Evolutionary conservation across 139 green algal genomes (phyloP), one percentile per base, ranked within the genome.

Genomic region (Picochlorum sp.): DNA sequence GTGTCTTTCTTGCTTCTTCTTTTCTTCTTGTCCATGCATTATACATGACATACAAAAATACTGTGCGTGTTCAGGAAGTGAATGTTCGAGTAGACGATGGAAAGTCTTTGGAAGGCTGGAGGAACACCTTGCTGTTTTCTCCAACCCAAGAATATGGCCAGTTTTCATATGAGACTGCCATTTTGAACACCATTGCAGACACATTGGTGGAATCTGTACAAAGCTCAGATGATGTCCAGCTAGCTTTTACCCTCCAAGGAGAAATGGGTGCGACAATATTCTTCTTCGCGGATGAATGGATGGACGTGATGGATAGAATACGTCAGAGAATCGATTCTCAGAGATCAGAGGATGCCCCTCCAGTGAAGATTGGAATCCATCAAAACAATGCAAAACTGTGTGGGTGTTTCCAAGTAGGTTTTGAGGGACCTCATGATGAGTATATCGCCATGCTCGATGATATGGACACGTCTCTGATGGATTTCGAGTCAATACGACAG

Each of bases 71-170:
- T 38, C 68, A 23, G 41, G 34, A 28, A 3, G 45, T 74, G 23
- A 62, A 67, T 45, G 45, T 60, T 16, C 60, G 61, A 21, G 59
- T 74, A 8, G 70, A 77, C 49, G 70, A 77, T 63, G 63, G 57
- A 28, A 50, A 16, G 14, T 24, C 45, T 18, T 54, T 65, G 30
- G 73, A 74, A 11, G 76, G 66, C 20, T 84, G 77, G 77, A 64
- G 77, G 28, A 81, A 84, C 37, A 77, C 62, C 3, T 57, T 84
- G 20, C 28, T 64, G n/a, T 81, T 81, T 52, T 45, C 71, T 64
- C 77, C 77, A 3, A 31, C 50, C 7, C 8, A 72, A 28, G 71
- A 69, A 37, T 73, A 78, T 30, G 62, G 60, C 21, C 54, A 61
- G 4, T 75, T 60, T 23, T 72, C 47, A 4, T 86, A 86, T 54